Conservation (phyloP, 2,329 filamentous ascomycete species). For the Cladosporium velox region DNA sequence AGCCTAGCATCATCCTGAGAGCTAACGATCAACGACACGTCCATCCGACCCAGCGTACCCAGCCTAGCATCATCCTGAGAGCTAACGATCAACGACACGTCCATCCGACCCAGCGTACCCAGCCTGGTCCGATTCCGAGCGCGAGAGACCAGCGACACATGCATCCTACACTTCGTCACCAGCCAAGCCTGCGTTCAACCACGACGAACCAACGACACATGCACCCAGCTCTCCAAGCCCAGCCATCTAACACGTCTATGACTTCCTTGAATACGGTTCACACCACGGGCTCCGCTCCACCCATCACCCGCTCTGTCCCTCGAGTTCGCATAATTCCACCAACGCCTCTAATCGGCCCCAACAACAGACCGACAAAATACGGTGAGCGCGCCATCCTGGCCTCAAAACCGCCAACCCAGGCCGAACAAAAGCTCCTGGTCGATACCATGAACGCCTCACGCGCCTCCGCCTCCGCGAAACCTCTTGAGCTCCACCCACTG, state of each 20-base stretch:
- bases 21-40: background rate
- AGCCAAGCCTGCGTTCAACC: background rate
- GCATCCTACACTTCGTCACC: background rate
- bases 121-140: background rate
- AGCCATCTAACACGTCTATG: background rate
- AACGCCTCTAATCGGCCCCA: background rate
- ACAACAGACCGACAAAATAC: background rate
- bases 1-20: background rate
- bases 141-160: background rate
- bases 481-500: slow-evolving; percentile 12
- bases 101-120: background rate
- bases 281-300: background rate
- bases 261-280: background rate
- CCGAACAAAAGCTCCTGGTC: slow-evolving; percentile 12
- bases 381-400: background rate
- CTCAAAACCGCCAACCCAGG: background rate
- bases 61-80: background rate
- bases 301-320: background rate
- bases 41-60: slow-evolving; percentile 1
- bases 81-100: background rate
- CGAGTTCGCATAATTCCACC: slow-evolving; percentile 1
- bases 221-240: background rate
- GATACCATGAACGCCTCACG: slow-evolving; percentile 18
- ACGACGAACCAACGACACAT: background rate
- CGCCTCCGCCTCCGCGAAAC: background rate